A percentile compares a stretch with the other conserved stretches of the same genome.
Evolutionary conservation across 176 grass and related monocot species (phyloP).

Genomic region (Zizania latifolia): DNA sequence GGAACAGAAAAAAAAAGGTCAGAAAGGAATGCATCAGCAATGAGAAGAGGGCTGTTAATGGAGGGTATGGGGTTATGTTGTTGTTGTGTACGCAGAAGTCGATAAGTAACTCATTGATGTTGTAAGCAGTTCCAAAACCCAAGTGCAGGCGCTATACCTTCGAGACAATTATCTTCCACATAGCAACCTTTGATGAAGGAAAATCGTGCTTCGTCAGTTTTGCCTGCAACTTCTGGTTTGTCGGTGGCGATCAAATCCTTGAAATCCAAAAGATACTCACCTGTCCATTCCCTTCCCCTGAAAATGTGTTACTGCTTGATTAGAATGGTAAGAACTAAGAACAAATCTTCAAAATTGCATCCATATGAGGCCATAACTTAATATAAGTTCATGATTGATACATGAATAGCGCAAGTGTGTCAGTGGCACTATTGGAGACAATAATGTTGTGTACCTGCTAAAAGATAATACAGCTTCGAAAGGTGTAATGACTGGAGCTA

Average conservation of each 20-base stretch:
- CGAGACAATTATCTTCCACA: constrained; percentile 56
- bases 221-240: constrained; percentile 27
- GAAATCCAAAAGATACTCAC: constrained; percentile 90
- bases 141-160: constrained; percentile 27
- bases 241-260: constrained; percentile 57
- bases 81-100: not conserved
- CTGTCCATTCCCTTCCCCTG: constrained; percentile 87
- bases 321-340: not conserved
- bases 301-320: constrained; percentile 1
- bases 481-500: constrained; percentile 88
- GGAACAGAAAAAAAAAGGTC: not conserved
- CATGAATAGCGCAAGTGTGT: not conserved
- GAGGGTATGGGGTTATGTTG: not conserved
- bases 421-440: not conserved
- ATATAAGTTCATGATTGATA: not conserved
- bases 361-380: not conserved
- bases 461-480: constrained; percentile 96
- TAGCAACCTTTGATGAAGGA: constrained; percentile 89
- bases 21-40: not conserved
- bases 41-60: not conserved
- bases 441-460: constrained; percentile 46
- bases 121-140: not conserved
- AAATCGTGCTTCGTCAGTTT: constrained; percentile 74
- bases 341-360: not conserved
- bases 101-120: not conserved